Evolutionary conservation across 176 grass and related monocot genomes (phyloP).

Genomic region (Zea mays): DNA sequence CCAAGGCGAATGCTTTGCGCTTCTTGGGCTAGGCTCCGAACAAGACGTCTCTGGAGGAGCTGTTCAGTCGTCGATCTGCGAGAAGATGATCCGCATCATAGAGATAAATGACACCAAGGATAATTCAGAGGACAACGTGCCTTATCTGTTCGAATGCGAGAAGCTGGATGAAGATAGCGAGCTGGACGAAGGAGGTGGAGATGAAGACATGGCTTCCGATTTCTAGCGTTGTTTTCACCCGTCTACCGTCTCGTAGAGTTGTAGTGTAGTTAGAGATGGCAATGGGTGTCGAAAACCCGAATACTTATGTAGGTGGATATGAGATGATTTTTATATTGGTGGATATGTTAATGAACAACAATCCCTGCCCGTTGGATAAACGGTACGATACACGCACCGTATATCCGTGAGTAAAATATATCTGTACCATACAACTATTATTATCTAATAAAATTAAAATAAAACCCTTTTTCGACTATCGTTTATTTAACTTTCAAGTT

Average conservation of each 20-base stretch:
- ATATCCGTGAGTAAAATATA: too few species aligned
- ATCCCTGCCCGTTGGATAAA: too few species aligned
- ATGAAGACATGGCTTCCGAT: conserved; percentile 44
- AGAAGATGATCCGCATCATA: conserved; percentile 60
- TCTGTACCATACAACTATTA: too few species aligned
- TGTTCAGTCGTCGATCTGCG: conserved; percentile 47
- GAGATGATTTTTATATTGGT: too few species aligned
- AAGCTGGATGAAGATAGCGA: conserved; percentile 27
- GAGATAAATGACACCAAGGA: conserved; percentile 51
- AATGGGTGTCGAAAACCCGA: too few species aligned
- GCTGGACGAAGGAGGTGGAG: conserved; percentile 36
- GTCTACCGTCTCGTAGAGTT: not conserved
- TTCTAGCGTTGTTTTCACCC: conserved; percentile 26
- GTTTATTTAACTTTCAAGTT: too few species aligned
- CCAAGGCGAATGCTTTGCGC: conserved; percentile 48
- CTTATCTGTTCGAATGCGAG: conserved; percentile 64
- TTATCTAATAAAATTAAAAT: too few species aligned
- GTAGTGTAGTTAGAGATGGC: too few species aligned
- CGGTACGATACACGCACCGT: too few species aligned
- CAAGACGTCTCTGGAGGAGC: conserved; percentile 29
- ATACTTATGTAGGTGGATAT: too few species aligned
- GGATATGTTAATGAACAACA: too few species aligned
- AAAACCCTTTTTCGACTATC: too few species aligned
- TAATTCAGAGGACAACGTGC: conserved; percentile 24
- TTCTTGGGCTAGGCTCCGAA: conserved; percentile 52